Evolutionary conservation across 2,329 filamentous ascomycete genomes (phyloP).

Genomic region (Phialocephala subalpina): DNA sequence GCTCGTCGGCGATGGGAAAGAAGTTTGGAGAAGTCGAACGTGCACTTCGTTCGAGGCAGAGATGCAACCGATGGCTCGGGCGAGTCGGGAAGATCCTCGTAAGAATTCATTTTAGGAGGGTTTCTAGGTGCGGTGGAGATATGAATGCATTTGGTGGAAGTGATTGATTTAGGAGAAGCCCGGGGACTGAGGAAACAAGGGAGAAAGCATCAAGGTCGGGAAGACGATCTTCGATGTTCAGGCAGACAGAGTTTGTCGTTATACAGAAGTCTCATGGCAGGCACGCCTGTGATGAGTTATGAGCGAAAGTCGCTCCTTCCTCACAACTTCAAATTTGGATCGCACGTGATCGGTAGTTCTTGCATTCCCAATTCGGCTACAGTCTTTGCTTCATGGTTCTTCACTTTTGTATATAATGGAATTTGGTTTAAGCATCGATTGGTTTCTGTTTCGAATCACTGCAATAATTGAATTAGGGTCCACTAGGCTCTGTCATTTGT

Average conservation of each 20-base stretch:
- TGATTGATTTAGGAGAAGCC: background rate
- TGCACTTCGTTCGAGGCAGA: conserved; percentile 11
- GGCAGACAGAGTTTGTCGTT: background rate
- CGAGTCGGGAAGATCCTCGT: background rate
- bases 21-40: conserved; percentile 14
- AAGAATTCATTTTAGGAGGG: background rate
- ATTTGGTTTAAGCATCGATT: background rate
- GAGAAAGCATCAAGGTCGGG: background rate
- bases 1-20: background rate
- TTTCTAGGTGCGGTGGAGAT: background rate
- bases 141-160: background rate
- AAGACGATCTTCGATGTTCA: background rate
- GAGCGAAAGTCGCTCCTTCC: background rate
- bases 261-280: background rate
- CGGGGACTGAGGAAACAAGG: background rate
- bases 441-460: too few relatives aligned
- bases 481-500: too few relatives aligned
- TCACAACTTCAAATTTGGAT: background rate
- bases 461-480: too few relatives aligned
- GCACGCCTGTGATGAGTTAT: too few relatives aligned
- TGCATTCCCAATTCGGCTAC: background rate
- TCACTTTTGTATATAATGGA: too few relatives aligned
- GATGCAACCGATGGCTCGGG: background rate
- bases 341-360: background rate
- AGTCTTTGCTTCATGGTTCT: background rate